Evolutionary conservation across 768 basidiomycete species (phyloP), one percentile per base, ranked within the genome.

Genomic region (Psilocybe cubensis): DNA sequence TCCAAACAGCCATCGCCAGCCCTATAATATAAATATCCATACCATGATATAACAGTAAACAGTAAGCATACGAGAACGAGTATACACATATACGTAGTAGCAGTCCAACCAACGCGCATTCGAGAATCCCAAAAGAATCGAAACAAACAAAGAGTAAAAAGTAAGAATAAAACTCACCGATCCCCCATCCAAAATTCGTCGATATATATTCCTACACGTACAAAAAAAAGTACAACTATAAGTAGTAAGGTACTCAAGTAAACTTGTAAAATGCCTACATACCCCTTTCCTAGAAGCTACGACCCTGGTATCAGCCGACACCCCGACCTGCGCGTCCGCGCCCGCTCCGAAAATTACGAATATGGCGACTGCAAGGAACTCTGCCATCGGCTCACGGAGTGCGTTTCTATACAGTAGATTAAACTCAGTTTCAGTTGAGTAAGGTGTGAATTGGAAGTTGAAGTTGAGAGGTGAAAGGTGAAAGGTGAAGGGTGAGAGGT

Each of bases 1-100:
- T 77, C 86, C 86, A 91, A 3, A 87, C 87, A 43, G 83, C 89
- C 65, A 91, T 72, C 3, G 83, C 82, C 12, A 83, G 72, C 23
- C 63, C 65, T 68, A 29, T 24, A 24, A 7, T 31, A 31, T 31
- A 9, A 4, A 6, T 29, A 21, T 42, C 21, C 59, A n/a, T 12
- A 27, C 42, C 31, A 38, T 31, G 54, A n/a, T n/a, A n/a, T n/a
- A n/a, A n/a, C n/a, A n/a, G n/a, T n/a, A n/a, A n/a, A n/a, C n/a
- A n/a, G n/a, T n/a, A n/a, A n/a, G n/a, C n/a, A n/a, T n/a, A n/a
- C n/a, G n/a, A n/a, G n/a, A n/a, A n/a, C n/a, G n/a, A n/a, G n/a
- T n/a, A n/a, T n/a, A n/a, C n/a, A n/a, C n/a, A n/a, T n/a, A n/a
- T n/a, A n/a, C n/a, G n/a, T n/a, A n/a, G n/a, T n/a, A n/a, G n/a